phyloP scores from a whole-genome alignment of 768 basidiomycete species.

The Pleurotus pulmonarius region DNA sequence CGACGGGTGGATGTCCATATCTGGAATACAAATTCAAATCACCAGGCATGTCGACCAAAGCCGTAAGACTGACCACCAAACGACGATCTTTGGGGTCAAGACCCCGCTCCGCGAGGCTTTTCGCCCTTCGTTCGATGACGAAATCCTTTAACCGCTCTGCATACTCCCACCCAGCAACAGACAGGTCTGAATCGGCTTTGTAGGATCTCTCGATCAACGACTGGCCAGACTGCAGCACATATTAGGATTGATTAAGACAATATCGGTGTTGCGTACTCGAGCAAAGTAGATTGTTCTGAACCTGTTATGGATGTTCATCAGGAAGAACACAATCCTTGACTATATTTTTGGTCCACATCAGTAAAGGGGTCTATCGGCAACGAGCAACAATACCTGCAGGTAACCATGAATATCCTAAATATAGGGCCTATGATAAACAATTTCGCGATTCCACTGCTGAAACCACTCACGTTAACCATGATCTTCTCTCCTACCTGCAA shows the following conservation, averaged over 20 bases:
- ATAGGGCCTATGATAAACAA: too few species aligned
- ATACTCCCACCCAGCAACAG: conserved; percentile 94
- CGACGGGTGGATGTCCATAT: conserved; percentile 97
- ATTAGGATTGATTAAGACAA: neutral
- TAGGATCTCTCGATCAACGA: conserved; percentile 98
- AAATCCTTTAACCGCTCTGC: conserved; percentile 87
- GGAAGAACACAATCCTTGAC: conserved; percentile 95
- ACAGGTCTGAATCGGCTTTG: conserved; percentile 96
- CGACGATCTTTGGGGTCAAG: conserved; percentile 55
- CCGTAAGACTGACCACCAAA: conserved; percentile 51
- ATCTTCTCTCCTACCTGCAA: conserved; percentile 90
- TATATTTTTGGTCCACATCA: conserved; percentile 27
- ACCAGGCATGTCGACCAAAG: neutral
- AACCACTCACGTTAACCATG: conserved; percentile 73
- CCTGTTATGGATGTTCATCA: conserved; percentile 98
- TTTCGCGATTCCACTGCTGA: too few species aligned
- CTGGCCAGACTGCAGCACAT: conserved; percentile 77
- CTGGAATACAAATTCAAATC: conserved; percentile 32
- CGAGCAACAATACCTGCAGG: conserved; percentile 52
- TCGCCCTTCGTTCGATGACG: conserved; percentile 78
- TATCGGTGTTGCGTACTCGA: conserved; percentile 49
- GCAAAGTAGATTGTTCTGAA: conserved; percentile 96
- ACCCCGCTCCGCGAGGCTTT: conserved; percentile 70
- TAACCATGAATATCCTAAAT: conserved; percentile 81
- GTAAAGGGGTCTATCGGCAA: neutral